Evolutionary conservation across 208 protist genomes (phyloP).

Genomic region (Trypanosoma theileri): DNA sequence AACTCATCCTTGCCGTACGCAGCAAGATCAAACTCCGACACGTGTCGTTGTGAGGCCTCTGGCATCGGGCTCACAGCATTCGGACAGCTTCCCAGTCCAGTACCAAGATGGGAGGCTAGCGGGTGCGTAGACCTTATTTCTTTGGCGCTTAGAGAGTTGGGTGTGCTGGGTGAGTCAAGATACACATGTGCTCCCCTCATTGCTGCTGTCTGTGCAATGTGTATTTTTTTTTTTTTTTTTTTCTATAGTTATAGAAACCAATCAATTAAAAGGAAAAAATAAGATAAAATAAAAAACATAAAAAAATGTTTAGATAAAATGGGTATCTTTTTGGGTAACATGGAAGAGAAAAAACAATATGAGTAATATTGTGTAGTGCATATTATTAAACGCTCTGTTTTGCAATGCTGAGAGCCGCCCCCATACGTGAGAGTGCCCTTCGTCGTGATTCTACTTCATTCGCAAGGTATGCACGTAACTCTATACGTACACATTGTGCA

Average conservation of each 20-base stretch:
- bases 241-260: not conserved
- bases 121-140: conserved; percentile 41
- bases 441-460: conserved; percentile 48
- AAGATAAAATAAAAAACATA: not conserved
- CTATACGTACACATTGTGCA: conserved; percentile 51
- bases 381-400: conserved; percentile 20
- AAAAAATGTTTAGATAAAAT: not conserved
- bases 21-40: conserved; percentile 79
- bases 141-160: conserved; percentile 33
- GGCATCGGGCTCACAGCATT: not conserved
- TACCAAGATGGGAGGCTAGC: conserved; percentile 42
- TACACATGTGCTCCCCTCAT: not conserved
- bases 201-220: not conserved
- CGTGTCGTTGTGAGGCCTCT: conserved; percentile 21
- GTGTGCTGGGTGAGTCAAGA: conserved; percentile 1
- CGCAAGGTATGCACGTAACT: conserved; percentile 45
- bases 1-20: conserved; percentile 86
- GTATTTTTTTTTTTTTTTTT: not conserved
- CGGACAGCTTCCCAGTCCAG: conserved; percentile 29
- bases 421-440: conserved; percentile 46
- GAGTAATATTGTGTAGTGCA: no score
- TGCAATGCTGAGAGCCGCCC: conserved; percentile 38
- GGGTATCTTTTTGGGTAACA: not conserved
- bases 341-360: no score
- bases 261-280: not conserved